Base-by-base conservation (phyloP, 2,329 filamentous ascomycete genomes). In the Geosmithia flava region DNA sequence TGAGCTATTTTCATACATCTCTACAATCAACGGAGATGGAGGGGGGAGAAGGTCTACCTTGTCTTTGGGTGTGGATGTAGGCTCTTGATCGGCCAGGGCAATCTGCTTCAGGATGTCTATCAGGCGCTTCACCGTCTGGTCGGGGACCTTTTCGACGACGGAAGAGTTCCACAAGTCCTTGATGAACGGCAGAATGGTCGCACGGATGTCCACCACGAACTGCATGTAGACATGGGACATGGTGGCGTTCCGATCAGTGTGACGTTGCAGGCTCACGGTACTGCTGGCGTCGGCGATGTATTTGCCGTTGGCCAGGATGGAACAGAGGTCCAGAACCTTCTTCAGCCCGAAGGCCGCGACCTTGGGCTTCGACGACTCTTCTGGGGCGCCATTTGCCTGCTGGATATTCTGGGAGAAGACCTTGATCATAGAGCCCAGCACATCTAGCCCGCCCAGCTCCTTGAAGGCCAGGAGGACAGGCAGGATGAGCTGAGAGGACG, bases 401-500 rank as follows among this genome's bases (percentile, higher is more conserved):
- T 56, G 56, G 44, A 67, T 56, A 46, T 58, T 55, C 8, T 51
- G 48, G n/a, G 62, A 56, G 56, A 94, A 93, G 17, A 76, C 72
- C 41, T 78, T 70, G 10, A 94, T 74, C 59, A 95, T 81, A 0
- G 75, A 69, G 55, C 87, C 88, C 51, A 97, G 68, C 5, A 80
- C 74, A 8, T 81, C 75, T 50, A 98, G 74, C 0, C 93, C 91
- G 40, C 80, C 81, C 45, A 81, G 76, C 51, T 87, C 82, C 62
- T 90, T 91, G 69, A 98, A 96, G 1, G 88, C 85, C 48, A 90
- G 76, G 20, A 98, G 72, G 37, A 97, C 82, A 27, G 93, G 76
- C 42, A 88, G 85, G 47, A 84, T 76, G 15, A 82, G 71, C 52
- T 80, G 76, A 8, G 68, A 57, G 6, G 61, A 70, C 53, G 66